Conservation (phyloP, 106 monocot species). For the Dioscorea zingiberensis region DNA sequence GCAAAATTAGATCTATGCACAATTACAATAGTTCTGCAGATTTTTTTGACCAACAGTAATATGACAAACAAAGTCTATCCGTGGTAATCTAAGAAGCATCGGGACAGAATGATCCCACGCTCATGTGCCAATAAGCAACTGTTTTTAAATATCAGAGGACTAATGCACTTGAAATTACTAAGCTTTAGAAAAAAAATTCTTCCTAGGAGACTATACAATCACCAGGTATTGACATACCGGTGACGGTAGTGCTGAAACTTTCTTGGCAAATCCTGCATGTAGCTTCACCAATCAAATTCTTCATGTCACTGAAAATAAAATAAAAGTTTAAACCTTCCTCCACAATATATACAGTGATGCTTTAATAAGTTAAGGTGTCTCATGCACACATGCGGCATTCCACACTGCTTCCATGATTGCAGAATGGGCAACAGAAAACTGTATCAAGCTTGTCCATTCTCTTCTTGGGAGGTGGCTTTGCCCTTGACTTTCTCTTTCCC, state of each 20-base stretch:
- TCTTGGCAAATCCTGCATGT: slow-evolving; percentile 84
- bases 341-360: too few relatives aligned
- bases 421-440: slow-evolving; percentile 85
- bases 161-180: too few relatives aligned
- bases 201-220: too few relatives aligned
- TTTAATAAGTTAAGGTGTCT: background rate
- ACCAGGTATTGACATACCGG: slow-evolving; percentile 26
- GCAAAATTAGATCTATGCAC: too few relatives aligned
- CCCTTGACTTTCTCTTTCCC: slow-evolving; percentile 89
- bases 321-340: background rate
- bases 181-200: too few relatives aligned
- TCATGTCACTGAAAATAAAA: slow-evolving; percentile 63
- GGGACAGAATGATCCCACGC: too few relatives aligned
- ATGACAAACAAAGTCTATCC: too few relatives aligned
- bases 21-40: too few relatives aligned
- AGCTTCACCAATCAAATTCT: slow-evolving; percentile 89
- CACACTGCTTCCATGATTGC: slow-evolving; percentile 95
- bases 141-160: too few relatives aligned
- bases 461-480: slow-evolving; percentile 91
- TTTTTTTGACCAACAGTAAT: too few relatives aligned
- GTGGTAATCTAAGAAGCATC: too few relatives aligned
- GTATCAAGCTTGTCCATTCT: slow-evolving; percentile 91
- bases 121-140: too few relatives aligned
- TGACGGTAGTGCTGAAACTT: slow-evolving; percentile 78
- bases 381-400: slow-evolving; percentile 78